Evolutionary conservation across 352 stramenopile species (phyloP), one percentile per base, ranked within the genome.

Genomic region (Globisporangium splendens): DNA sequence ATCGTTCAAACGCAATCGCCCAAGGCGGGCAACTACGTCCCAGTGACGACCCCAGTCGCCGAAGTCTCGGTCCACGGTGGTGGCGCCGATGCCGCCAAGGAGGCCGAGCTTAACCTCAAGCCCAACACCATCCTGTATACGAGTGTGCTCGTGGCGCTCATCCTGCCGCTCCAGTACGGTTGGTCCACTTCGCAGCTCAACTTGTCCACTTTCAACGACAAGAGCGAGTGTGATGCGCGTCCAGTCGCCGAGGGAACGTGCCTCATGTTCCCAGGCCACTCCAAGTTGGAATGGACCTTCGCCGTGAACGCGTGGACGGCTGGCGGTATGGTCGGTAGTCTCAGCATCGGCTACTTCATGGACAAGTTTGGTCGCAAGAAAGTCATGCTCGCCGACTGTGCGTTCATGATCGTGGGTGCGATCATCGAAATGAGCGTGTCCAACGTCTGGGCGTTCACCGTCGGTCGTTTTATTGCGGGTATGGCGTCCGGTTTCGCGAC

Each of bases 401-500:
- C 18, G 11, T 56, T 56, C 39, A 56, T 55, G 13, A 18, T 20
- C 31, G 20, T 24, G 22, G 17, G 50, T 15, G 47, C 24, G 24
- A 31, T 52, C 13, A 28, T 12, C 21, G 21, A 22, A 52, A 54
- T 24, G 21, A 41, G 21, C 20, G 48, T 20, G 18, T 24, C 24
- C 48, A 54, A 24, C 18, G 31, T 21, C 3, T 54, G 48, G 21
- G 20, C 15, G 21, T 17, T 54, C 15, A 24, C n/a, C n/a, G n/a
- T 48, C 28, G 77, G 43, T 48, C 43, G 43, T 5, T 21, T 48
- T 7, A 15, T 48, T 8, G 20, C 43, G 3, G n/a, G 43, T 28
- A 28, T 48, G 43, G 47, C 24, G 47, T 41, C 22, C 39, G 76
- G 73, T 10, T 63, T 57, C 11, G 64, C 73, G 10, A 72, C 65